A percentile compares a stretch with the other conserved stretches of the same genome.
Conservation (phyloP, 2,329 filamentous ascomycete genomes). For the Paecilomyces niveus region DNA sequence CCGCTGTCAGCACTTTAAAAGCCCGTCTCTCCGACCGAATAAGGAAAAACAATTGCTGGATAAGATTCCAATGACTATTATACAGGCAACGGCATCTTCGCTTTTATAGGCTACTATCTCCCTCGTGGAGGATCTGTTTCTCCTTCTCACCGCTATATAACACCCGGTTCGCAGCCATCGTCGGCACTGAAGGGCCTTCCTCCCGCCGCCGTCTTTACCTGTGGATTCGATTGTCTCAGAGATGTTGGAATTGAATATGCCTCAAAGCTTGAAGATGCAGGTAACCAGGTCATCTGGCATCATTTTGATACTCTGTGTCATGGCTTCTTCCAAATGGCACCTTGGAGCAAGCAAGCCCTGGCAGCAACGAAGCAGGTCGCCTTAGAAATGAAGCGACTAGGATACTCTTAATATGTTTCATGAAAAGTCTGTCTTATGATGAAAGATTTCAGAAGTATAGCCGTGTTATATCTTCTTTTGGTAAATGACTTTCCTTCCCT, state of each 20-base stretch:
- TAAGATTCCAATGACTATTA: neutral
- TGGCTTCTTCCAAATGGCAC: slow-evolving; percentile 24
- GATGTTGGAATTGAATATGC: slow-evolving; percentile 26
- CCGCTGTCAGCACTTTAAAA: too few species aligned
- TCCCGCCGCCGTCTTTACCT: slow-evolving; percentile 22
- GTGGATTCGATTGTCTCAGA: slow-evolving; percentile 23
- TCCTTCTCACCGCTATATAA: slow-evolving; percentile 20
- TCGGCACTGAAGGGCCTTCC: slow-evolving; percentile 16
- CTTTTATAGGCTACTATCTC: slow-evolving; percentile 26
- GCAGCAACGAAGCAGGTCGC: slow-evolving; percentile 6
- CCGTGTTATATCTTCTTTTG: neutral
- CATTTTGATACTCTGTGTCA: slow-evolving; percentile 21
- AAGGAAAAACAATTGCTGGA: neutral
- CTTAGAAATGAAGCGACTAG: neutral
- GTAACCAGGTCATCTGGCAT: slow-evolving; percentile 17
- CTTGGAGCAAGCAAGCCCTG: slow-evolving; percentile 20
- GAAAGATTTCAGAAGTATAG: neutral
- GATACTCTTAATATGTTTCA: neutral
- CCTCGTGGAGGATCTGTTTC: slow-evolving; percentile 11
- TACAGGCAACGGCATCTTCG: slow-evolving; percentile 24
- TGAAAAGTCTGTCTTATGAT: neutral
- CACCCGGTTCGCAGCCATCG: slow-evolving; percentile 21
- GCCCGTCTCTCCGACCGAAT: neutral
- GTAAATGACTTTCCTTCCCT: neutral
- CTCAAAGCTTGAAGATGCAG: slow-evolving; percentile 20